These are phyloP conservation scores for Russula sp. DNA, from an alignment of 768 basidiomycete genomes.

Conservation along the genomic window DNA sequence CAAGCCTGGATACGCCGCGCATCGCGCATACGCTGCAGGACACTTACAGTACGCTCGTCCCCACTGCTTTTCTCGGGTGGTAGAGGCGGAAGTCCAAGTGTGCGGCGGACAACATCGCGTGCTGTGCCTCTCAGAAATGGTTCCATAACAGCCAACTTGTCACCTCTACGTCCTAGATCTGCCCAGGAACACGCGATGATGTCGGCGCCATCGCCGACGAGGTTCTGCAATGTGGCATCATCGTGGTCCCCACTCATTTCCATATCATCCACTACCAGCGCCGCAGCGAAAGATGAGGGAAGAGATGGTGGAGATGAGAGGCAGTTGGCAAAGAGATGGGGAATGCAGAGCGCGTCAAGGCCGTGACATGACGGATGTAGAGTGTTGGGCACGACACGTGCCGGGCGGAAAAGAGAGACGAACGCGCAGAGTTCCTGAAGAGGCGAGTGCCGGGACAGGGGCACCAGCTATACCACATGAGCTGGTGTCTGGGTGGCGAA, in stretches of 20 bases:
- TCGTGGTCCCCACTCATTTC: conserved; percentile 26
- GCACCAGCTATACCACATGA: conserved; percentile 58
- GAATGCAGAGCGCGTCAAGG: conserved; percentile 70
- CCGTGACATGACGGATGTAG: conserved; percentile 44
- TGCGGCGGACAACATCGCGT: conserved; percentile 29
- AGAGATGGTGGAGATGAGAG: conserved; percentile 33
- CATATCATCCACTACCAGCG: conserved; percentile 7
- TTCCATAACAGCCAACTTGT: conserved; percentile 42
- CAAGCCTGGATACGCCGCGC: conserved; percentile 12
- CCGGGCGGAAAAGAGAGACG: conserved; percentile 76
- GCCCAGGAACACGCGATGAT: conserved; percentile 51
- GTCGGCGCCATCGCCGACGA: conserved; percentile 48
- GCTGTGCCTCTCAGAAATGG: conserved; percentile 38
- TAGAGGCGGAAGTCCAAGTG: conserved; percentile 1
- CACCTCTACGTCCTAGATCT: conserved; percentile 39
- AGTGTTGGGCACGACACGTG: conserved; percentile 74
- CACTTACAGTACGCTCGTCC: conserved; percentile 1
- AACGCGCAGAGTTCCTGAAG: conserved; percentile 81
- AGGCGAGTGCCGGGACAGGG: conserved; percentile 81
- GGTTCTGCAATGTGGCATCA: conserved; percentile 56
- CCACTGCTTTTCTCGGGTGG: neutral
- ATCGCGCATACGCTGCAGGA: conserved; percentile 10
- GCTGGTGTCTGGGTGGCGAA: neutral
- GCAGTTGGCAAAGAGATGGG: conserved; percentile 58
- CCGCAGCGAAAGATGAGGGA: neutral